Evolutionary conservation across 2,329 filamentous ascomycete genomes (phyloP), one percentile per base, ranked within the genome.

Genomic region (Trichoderma citrinoviride): DNA sequence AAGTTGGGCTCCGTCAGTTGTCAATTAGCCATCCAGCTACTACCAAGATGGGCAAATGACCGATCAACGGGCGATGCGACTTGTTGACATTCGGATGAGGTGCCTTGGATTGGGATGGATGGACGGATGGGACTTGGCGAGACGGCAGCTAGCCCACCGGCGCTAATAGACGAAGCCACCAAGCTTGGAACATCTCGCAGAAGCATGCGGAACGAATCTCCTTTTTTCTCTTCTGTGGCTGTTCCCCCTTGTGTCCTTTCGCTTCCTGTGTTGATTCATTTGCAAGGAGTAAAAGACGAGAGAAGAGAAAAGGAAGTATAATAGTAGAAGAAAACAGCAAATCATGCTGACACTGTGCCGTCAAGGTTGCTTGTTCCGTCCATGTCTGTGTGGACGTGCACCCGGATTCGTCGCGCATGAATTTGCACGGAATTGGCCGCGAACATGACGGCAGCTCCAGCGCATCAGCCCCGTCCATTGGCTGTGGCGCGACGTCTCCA

Each of bases 111-210:
- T 37, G 33, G 23, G 54, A 44, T 43, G 23, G 44, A 21, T 29
- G 27, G 53, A 37, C 53, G 29, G 29, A 33, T 33, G 29, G 25
- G 47, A 50, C 47, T 50, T 50, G 47, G 47, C 25, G 33, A 37
- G 14, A 41, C 58, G 58, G 58, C 58, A 61, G 58, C 58, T 44
- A 53, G 49, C 12, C 19, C 33, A 19, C 21, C 14, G n/a, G 10
- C 58, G 58, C 58, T 61, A 61, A 33, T 17, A 33, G 41, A 40
- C 37, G 58, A 44, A 61, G 58, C 47, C 49, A 52, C 37, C 56
- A 19, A 37, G 15, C 44, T 52, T 61, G 58, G 58, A 44, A 61
- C 25, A 23, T 33, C 47, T 41, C 17, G 47, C 21, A 47, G 19
- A 29, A 10, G 25, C 2, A 52, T 17, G n/a, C 29, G 17, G 23